Conservation (phyloP, 108 stramenopile species). For the Conticribra guillardii region DNA sequence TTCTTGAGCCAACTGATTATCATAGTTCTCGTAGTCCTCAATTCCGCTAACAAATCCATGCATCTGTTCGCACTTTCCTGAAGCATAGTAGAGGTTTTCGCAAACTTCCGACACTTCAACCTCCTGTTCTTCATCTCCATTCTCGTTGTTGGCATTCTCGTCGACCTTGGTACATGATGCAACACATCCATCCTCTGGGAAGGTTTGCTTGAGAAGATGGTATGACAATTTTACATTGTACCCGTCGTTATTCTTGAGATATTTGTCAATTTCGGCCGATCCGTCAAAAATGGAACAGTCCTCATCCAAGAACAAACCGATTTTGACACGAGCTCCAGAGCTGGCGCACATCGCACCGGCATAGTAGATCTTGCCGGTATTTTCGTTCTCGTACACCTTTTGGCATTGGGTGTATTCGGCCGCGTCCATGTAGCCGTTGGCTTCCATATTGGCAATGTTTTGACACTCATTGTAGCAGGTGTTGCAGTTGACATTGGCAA, state of each 20-base stretch:
- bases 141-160: constrained; percentile 17
- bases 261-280: constrained; percentile 71
- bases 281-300: constrained; percentile 60
- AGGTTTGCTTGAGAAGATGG: constrained; percentile 83
- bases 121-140: constrained; percentile 30
- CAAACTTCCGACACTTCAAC: constrained; percentile 64
- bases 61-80: constrained; percentile 82
- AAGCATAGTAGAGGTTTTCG: constrained; percentile 63
- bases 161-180: constrained; percentile 56
- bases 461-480: constrained; percentile 74
- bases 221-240: constrained; percentile 78
- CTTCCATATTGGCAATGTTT: constrained; percentile 77
- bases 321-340: constrained; percentile 78
- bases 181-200: constrained; percentile 60
- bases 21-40: constrained; percentile 49
- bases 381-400: constrained; percentile 66
- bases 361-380: constrained; percentile 61
- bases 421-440: constrained; percentile 76
- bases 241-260: constrained; percentile 67
- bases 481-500: constrained; percentile 55
- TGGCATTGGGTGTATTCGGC: constrained; percentile 63
- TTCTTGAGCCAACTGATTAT: constrained; percentile 69
- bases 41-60: constrained; percentile 70
- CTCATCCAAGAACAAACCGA: constrained; percentile 82
- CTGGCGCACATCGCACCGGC: constrained; percentile 77